Evolutionary conservation across 1,284 basidiomycete genomes (phyloP).

Genomic region (Cronartium ribicola): DNA sequence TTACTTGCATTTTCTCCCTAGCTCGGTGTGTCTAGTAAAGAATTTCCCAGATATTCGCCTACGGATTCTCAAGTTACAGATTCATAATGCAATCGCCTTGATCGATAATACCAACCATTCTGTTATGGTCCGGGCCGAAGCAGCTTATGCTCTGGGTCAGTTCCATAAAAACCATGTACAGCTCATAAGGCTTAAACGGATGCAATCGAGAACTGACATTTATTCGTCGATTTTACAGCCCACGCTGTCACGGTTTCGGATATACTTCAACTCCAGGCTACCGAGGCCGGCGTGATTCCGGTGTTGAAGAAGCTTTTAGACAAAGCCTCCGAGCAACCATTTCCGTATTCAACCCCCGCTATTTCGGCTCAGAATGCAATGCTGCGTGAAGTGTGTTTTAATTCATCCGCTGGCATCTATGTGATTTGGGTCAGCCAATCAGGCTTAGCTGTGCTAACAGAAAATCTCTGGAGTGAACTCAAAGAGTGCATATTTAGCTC

Average conservation of each 20-base stretch:
- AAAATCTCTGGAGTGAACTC: neutral
- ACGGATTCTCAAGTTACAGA: conserved; percentile 18
- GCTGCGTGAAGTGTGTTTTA: conserved; percentile 22
- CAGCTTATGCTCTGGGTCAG: conserved; percentile 40
- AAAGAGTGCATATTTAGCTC: conserved; percentile 36
- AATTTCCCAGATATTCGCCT: conserved; percentile 33
- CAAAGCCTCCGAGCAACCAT: conserved; percentile 27
- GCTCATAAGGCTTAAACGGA: neutral
- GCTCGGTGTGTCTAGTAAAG: conserved; percentile 29
- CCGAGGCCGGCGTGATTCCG: conserved; percentile 19
- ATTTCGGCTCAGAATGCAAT: conserved; percentile 37
- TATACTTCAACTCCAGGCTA: conserved; percentile 21
- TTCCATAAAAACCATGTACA: neutral
- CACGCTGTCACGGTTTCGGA: conserved; percentile 40
- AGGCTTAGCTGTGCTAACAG: neutral
- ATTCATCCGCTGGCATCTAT: neutral
- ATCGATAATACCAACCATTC: conserved; percentile 29
- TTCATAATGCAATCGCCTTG: conserved; percentile 23
- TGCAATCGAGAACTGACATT: neutral
- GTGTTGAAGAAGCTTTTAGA: conserved; percentile 37
- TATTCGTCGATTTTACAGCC: neutral
- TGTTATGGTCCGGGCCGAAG: conserved; percentile 28
- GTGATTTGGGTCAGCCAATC: neutral
- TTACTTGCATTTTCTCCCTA: conserved; percentile 3
- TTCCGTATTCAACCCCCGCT: conserved; percentile 34